Evolutionary conservation across 2,329 filamentous ascomycete genomes (phyloP).

Genomic region (Ophiostoma quercus): DNA sequence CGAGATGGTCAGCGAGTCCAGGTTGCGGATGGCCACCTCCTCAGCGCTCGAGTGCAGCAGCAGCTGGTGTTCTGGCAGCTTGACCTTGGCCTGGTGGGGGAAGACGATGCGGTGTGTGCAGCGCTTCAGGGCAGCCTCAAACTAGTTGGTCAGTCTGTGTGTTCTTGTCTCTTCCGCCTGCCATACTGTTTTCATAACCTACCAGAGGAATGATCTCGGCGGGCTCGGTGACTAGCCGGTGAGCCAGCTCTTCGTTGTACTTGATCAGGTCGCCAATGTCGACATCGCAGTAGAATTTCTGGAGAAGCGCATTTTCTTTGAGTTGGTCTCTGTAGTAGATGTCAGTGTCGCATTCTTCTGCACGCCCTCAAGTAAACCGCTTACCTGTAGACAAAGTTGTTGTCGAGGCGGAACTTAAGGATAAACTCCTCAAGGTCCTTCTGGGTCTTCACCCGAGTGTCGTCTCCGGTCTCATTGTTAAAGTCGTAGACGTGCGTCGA

Average conservation of each 20-base stretch:
- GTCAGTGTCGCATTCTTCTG: constrained; percentile 31
- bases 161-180: not conserved
- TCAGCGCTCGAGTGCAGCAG: constrained; percentile 89
- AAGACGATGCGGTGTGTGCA: constrained; percentile 93
- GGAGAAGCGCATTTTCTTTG: constrained; percentile 86
- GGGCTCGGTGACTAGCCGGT: constrained; percentile 82
- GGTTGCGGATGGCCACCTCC: constrained; percentile 85
- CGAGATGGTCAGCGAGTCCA: constrained; percentile 88
- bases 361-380: not conserved
- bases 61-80: constrained; percentile 85
- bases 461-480: constrained; percentile 59
- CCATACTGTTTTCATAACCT: constrained; percentile 32
- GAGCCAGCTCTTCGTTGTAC: constrained; percentile 91
- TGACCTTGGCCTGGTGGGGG: constrained; percentile 61
- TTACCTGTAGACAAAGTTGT: constrained; percentile 88
- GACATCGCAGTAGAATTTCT: constrained; percentile 93
- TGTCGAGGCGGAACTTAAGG: constrained; percentile 88
- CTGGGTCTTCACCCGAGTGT: constrained; percentile 68
- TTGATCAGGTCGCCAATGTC: constrained; percentile 94
- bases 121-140: constrained; percentile 81
- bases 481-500: constrained; percentile 74
- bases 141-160: constrained; percentile 48
- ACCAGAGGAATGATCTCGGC: constrained; percentile 89
- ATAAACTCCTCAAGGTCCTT: constrained; percentile 83
- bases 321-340: constrained; percentile 70